Evolutionary conservation across 169 alveolate genomes (phyloP).

Genomic region (Eimeria falciformis): DNA sequence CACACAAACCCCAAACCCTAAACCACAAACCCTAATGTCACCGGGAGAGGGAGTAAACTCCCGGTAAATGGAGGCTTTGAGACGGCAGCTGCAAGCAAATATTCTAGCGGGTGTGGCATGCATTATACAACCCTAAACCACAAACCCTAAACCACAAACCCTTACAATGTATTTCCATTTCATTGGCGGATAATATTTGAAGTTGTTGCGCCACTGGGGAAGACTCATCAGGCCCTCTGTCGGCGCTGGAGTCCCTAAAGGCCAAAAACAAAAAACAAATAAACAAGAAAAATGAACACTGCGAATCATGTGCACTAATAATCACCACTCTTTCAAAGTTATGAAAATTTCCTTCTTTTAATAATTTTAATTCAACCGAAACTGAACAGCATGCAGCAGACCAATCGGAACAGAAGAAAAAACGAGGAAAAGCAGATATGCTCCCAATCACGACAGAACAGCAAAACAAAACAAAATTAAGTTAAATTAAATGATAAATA

Average conservation of each 20-base stretch:
- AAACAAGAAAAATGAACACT: background rate
- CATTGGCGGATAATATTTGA: slow-evolving; percentile 52
- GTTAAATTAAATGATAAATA: too few species aligned
- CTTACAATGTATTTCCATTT: slow-evolving; percentile 54
- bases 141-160: background rate
- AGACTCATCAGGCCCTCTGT: slow-evolving; percentile 30
- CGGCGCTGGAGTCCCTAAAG: slow-evolving; percentile 7
- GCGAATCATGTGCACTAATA: too few species aligned
- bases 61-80: background rate
- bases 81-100: background rate
- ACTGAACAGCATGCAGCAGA: background rate
- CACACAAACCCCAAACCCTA: background rate
- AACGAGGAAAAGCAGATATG: too few species aligned
- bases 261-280: background rate
- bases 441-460: too few species aligned
- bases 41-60: background rate
- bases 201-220: slow-evolving; percentile 68
- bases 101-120: background rate
- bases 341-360: too few species aligned
- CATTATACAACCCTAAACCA: background rate
- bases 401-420: too few species aligned
- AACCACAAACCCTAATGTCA: background rate
- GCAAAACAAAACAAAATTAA: too few species aligned
- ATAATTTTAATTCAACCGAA: too few species aligned
- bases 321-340: too few species aligned